Conservation (phyloP, 495 filamentous ascomycete genomes). For the Pseudotulostoma volvatum region DNA sequence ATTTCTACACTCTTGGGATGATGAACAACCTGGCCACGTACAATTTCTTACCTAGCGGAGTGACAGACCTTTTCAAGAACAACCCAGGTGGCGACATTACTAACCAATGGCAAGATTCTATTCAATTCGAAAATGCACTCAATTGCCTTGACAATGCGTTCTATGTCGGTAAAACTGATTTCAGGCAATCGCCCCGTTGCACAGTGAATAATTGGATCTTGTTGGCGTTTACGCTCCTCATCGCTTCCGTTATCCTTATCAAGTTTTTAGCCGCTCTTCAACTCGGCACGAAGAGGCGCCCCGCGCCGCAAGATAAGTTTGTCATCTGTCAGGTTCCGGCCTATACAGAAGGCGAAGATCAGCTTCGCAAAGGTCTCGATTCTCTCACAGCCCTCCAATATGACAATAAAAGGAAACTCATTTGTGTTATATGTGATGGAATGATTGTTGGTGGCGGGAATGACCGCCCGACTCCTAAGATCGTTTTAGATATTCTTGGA, state of each 20-base stretch:
- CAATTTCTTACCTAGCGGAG: constrained; percentile 46
- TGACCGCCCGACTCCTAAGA: constrained; percentile 91
- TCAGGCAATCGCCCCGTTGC: constrained; percentile 58
- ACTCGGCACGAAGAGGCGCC: constrained; percentile 80
- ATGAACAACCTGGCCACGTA: constrained; percentile 36
- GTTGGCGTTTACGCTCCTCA: constrained; percentile 64
- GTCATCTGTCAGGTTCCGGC: constrained; percentile 97
- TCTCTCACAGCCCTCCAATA: constrained; percentile 88
- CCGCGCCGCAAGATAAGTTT: constrained; percentile 88
- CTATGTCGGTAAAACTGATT: constrained; percentile 70
- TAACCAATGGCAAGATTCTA: constrained; percentile 38
- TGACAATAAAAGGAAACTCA: constrained; percentile 92
- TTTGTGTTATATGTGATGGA: constrained; percentile 86
- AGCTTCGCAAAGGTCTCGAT: constrained; percentile 78
- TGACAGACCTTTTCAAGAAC: constrained; percentile 50
- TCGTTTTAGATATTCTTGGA: constrained; percentile 89
- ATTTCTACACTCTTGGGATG: constrained; percentile 51
- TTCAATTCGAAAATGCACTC: constrained; percentile 37
- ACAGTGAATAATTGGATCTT: constrained; percentile 88
- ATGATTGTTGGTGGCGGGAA: constrained; percentile 96
- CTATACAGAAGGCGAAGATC: constrained; percentile 95
- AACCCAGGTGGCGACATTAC: constrained; percentile 70
- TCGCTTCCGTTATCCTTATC: constrained; percentile 61
- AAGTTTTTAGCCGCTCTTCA: constrained; percentile 94
- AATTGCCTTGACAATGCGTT: constrained; percentile 75